Base-by-base conservation (phyloP, 331 rosid genomes). In the Ulmus americana region DNA sequence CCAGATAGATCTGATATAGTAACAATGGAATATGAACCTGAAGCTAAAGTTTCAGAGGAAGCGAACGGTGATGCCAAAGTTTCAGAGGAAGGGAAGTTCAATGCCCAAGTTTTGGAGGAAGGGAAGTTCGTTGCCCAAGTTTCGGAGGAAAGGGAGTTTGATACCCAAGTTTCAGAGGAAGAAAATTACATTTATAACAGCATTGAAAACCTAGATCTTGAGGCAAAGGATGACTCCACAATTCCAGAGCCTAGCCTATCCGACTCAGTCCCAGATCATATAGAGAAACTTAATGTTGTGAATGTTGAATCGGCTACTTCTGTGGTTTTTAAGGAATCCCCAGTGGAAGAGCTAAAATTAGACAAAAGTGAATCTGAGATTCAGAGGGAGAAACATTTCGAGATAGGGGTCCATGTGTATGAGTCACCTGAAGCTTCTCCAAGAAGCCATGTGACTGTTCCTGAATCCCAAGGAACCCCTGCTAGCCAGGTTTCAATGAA, bases 401-500 rank as follows among this genome's bases (percentile, higher is more conserved):
- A 70, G 66, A 59, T 76, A 18, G 80, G 59, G 55, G 57, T 39
- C 45, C 83, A 75, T 62, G 82, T 83, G 44, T 68, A 62, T 67
- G 80, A 64, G 42, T 59, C 58, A 45, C 86, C 88, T 0, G 85
- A 81, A 74, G 91, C 88, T 71, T 86, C 96, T 72, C 94, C 95
- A 7, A 76, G 81, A 76, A 86, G 95, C 70, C 90, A 79, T 62
- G 62, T 82, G 50, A 83, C 95, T 20, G 61, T 72, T 60, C 80
- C 86, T 3, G 99, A 90, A 72, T 85, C 97, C 22, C 95, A 92
- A 74, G 98, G 90, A 59, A 92, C 98, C 10, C 95, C 98, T 68
- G 85, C 88, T 10, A 92, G 98, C 82, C 91, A 80, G 86, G 65
- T 87, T 64, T 94, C 99, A 1, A 74, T 63, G 68, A 87, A 90